These are phyloP conservation scores for Fusarium liriodendri DNA, from an alignment of 2,329 filamentous ascomycete genomes.

Conservation along the genomic window DNA sequence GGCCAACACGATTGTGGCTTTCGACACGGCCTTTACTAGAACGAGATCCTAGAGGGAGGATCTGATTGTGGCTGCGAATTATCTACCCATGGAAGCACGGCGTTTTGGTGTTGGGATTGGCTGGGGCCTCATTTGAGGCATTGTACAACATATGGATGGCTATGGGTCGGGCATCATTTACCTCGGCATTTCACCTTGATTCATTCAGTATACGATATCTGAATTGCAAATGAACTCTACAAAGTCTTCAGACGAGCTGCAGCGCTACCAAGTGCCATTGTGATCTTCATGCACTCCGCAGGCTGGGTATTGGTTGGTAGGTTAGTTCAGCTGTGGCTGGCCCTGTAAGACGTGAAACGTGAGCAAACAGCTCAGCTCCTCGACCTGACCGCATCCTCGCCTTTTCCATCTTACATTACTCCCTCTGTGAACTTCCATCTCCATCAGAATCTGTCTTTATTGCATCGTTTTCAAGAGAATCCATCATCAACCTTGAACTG, in stretches of 20 bases:
- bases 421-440: background rate
- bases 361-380: background rate
- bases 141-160: slow-evolving; percentile 20
- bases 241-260: background rate
- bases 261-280: background rate
- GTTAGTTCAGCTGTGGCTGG: background rate
- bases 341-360: background rate
- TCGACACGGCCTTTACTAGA: slow-evolving; percentile 15
- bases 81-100: slow-evolving; percentile 16
- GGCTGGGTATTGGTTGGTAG: background rate
- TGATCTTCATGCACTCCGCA: background rate
- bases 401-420: background rate
- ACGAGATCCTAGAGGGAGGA: background rate
- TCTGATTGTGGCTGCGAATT: slow-evolving; percentile 15
- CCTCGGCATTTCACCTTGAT: background rate
- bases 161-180: background rate
- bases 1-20: slow-evolving; percentile 20
- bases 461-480: background rate
- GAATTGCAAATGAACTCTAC: background rate
- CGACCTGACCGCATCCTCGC: background rate
- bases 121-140: background rate
- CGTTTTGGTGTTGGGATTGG: slow-evolving; percentile 15
- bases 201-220: background rate
- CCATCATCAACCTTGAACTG: background rate
- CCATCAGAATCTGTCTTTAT: background rate